Evolutionary conservation across 78 protist species (phyloP).

Genomic region (Speleostelium caveatum): DNA sequence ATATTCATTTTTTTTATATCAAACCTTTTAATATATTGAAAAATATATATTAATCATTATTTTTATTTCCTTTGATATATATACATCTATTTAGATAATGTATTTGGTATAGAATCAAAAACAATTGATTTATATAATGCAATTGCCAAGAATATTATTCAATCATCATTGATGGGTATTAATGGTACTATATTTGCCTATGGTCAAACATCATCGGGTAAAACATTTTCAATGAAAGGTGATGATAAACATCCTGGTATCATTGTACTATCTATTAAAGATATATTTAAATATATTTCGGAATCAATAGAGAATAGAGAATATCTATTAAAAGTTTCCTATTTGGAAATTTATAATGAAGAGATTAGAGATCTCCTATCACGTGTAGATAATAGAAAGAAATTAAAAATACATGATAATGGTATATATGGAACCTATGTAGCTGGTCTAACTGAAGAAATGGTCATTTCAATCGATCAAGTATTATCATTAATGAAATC

Average conservation of each 20-base stretch:
- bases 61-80: too few species aligned
- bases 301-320: constrained; percentile 29
- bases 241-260: constrained; percentile 77
- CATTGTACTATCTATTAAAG: constrained; percentile 72
- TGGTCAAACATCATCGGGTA: constrained; percentile 89
- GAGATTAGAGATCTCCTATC: constrained; percentile 79
- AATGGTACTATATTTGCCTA: constrained; percentile 80
- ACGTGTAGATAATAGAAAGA: not conserved
- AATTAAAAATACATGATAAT: constrained; percentile 72
- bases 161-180: constrained; percentile 68
- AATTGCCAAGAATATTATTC: constrained; percentile 56
- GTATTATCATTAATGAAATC: constrained; percentile 12
- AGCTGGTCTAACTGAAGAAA: constrained; percentile 74
- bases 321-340: constrained; percentile 84
- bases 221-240: constrained; percentile 90
- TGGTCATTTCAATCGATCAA: constrained; percentile 65
- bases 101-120: constrained; percentile 41
- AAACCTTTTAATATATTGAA: too few species aligned
- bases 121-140: constrained; percentile 44
- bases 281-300: constrained; percentile 60
- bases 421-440: constrained; percentile 53
- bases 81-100: constrained; percentile 26
- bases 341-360: constrained; percentile 91
- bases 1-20: too few species aligned
- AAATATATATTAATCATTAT: too few species aligned